phyloP scores from a whole-genome alignment of 2,329 filamentous ascomycete species.

The Sporothrix mexicana region DNA sequence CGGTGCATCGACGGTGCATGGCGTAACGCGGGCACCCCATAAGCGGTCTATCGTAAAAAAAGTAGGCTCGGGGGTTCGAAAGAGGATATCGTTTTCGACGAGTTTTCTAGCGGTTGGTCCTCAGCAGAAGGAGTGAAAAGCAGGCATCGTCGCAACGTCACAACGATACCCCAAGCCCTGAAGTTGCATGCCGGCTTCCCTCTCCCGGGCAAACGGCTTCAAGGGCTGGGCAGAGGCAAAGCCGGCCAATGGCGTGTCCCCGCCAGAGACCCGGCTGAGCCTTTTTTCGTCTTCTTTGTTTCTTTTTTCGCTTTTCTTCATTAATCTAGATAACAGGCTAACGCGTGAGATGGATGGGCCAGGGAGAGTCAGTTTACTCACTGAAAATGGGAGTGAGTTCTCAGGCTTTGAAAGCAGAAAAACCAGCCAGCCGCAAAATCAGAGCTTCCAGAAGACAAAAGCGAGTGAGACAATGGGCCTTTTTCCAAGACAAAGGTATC shows the following conservation, averaged over 20 bases:
- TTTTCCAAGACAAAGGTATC: conserved; percentile 15
- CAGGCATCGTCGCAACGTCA: neutral
- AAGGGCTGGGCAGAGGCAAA: neutral
- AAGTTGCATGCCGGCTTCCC: neutral
- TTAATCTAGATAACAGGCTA: neutral
- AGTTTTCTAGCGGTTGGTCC: neutral
- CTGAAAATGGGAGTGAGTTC: neutral
- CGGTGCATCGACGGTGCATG: neutral
- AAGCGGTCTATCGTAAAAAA: conserved; percentile 8
- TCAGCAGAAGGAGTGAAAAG: neutral
- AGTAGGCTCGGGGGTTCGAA: neutral
- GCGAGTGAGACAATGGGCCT: conserved; percentile 18
- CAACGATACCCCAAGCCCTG: neutral
- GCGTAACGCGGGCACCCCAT: neutral
- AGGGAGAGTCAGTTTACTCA: neutral
- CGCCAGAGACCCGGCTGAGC: neutral
- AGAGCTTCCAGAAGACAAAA: neutral
- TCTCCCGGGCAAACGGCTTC: neutral
- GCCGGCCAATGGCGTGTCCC: neutral
- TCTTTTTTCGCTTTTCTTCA: neutral
- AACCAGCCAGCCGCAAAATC: neutral
- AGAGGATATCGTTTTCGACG: neutral
- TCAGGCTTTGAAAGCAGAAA: neutral
- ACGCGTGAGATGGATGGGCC: neutral
- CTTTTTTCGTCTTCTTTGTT: neutral